Base-by-base conservation (phyloP, 78 protist genomes). In the Dictyostelium capitatum region DNA sequence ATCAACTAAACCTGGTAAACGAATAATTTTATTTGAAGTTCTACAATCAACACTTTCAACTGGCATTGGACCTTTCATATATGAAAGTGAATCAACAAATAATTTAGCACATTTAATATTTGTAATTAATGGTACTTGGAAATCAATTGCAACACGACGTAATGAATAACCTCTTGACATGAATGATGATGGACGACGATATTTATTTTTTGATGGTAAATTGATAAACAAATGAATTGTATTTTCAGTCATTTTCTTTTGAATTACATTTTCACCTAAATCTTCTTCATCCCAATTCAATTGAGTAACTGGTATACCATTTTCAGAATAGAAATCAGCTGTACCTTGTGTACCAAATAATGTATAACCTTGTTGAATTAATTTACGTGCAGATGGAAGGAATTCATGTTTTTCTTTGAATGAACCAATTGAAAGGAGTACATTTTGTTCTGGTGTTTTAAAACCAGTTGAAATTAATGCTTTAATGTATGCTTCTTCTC, bases 401-500 rank as follows among this genome's bases (percentile, higher is more conserved):
- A 98, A 98, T 64, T 93, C 98, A 12, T 37, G 17, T 96, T 96
- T 96, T 62, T 92, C 96, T 57, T 73, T n/a, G 89, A 54, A 95
- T n/a, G 97, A 48, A 23, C 98, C 99, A 80, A 98, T 96, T 48
- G 97, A 92, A 23, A 98, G 87, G 48, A 97, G 96, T 4, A 97
- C 89, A 89, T 80, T 92, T 72, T 75, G 5, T 64, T 72, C 82
- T 37, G 95, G 95, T 20, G n/a, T 10, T n/a, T 95, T 54, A 94
- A 98, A 97, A 64, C 98, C 97, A 11, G 97, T 94, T 17, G 99
- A 78, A 19, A 97, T 19, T 70, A 98, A 91, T 54, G 98, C 98
- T 83, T 98, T 98, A 67, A 98, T 82, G 98, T 97, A 98, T 19
- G 98, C 99, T 81, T 98, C 99, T 67, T 97, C 46, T 67, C 80